Base-by-base conservation (phyloP, 192 early-diverging fungal species). In the Coemansia sp. region DNA sequence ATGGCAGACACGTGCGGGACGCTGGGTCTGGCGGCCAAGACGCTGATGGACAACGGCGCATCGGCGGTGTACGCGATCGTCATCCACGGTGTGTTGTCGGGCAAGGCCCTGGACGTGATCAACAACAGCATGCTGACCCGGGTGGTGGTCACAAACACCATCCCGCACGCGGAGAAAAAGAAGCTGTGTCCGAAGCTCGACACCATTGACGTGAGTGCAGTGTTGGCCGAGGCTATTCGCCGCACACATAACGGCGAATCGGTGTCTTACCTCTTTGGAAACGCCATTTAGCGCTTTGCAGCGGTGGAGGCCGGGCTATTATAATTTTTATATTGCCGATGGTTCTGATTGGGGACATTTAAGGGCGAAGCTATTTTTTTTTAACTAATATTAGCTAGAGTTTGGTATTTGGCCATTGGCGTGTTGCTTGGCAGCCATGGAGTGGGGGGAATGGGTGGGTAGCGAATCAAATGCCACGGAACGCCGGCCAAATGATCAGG, bases 1-100 rank as follows among this genome's bases (percentile, higher is more conserved):
- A 95, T 98, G 85, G 93, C 93, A 27, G 96, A 98, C 79, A 98
- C 95, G 22, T 95, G 88, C 71, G 88, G 89, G 57, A 98, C 96
- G 8, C 84, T 98, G 43, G 87, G 86, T 14, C 71, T 88, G 62
- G 96, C 96, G 10, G 92, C 96, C 50, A 86, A 91, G 58, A 88
- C 91, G 11, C 82, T 98, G 52, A 84, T 88, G 54, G 88, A 95
- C 28, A 89, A 93, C 64, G 96, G 96, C 43, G 96, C 96, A 7
- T 77, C 82, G 2, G 89, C 91, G 62, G 91, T 97, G n/a, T 95
- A 93, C 56, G 96, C 96, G 22, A 87, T 96, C 69, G 91, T 98
- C 29, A 95, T 95, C 28, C 96, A 98, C 68, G 96, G 92, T 22
- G 92, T 93, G 28, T 82, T 97, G 44, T 92, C 88, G 35, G 95